Evolutionary conservation across 2,329 filamentous ascomycete genomes (phyloP).

Genomic region (Berkeleyomyces basicola): DNA sequence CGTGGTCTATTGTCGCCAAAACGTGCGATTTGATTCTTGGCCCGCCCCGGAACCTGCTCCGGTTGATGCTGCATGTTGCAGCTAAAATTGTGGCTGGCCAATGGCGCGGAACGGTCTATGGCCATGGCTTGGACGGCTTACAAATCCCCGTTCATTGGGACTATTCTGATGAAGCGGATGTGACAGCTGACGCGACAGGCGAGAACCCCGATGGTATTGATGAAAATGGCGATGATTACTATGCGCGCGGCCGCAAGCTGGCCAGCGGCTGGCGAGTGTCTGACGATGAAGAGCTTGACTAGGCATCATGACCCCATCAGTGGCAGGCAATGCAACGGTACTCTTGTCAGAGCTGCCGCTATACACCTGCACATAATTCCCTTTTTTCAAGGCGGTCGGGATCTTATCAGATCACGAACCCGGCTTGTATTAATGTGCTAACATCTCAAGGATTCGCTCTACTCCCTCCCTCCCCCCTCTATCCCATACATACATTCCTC

Average conservation of each 20-base stretch:
- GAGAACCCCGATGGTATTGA: slow-evolving; percentile 3
- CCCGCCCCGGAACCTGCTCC: slow-evolving; percentile 63
- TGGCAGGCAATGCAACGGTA: not conserved
- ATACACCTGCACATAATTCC: not conserved
- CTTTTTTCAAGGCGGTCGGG: not conserved
- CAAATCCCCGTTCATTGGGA: slow-evolving; percentile 44
- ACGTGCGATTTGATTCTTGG: slow-evolving; percentile 62
- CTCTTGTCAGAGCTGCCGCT: not conserved
- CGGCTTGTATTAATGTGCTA: not conserved
- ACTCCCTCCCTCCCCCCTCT: not conserved
- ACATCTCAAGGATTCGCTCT: not conserved
- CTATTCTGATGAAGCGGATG: slow-evolving; percentile 37
- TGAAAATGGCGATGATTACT: slow-evolving; percentile 13
- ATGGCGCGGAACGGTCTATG: slow-evolving; percentile 44
- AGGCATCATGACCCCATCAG: not conserved
- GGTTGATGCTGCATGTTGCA: slow-evolving; percentile 67
- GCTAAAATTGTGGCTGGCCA: slow-evolving; percentile 51
- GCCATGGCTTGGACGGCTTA: slow-evolving; percentile 36
- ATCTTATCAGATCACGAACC: not conserved
- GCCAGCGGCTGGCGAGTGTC: slow-evolving; percentile 9
- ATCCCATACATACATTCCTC: not conserved
- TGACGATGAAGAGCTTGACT: slow-evolving; percentile 11
- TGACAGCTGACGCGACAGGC: not conserved
- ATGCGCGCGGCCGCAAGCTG: slow-evolving; percentile 9
- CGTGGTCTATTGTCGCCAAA: slow-evolving; percentile 54